Evolutionary conservation across 2,329 filamentous ascomycete species (phyloP), one percentile per base, ranked within the genome.

Genomic region (Trichothecium sympodiale): DNA sequence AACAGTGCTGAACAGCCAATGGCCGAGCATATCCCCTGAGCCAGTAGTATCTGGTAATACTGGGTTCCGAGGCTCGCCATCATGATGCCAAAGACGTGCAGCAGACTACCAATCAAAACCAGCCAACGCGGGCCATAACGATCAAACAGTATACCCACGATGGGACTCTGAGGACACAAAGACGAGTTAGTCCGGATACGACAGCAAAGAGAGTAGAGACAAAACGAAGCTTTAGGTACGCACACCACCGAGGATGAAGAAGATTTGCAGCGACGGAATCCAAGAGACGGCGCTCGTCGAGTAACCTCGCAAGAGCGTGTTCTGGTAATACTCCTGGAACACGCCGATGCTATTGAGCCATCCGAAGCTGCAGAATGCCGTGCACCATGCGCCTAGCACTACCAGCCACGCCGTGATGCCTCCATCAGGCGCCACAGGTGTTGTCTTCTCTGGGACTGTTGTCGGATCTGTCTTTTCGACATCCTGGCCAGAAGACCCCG

Each of bases 141-240:
- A 46, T 84, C 80, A 44, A 69, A 81, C 0, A 79, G 38, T 23
- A 62, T 67, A 3, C 80, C 80, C n/a, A 77, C 66, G 7, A 83
- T 46, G 0, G 76, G 74, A 0, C 77, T 76, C 42, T 67, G 15
- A 13, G 7, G 5, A 17, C 3, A 17, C 8, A 15, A 17, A 26
- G 3, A 8, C 7, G 15, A 8, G 38, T 40, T 10, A 45, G 35
- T 31, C 31, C 25, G 29, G n/a, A n/a, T n/a, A n/a, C n/a, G n/a
- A n/a, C n/a, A n/a, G n/a, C n/a, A n/a, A 15, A 29, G 28, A 27
- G 15, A 39, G 14, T 12, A 18, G 29, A 8, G 17, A 20, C 29
- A 28, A 25, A n/a, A n/a, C n/a, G n/a, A n/a, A n/a, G n/a, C n/a
- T n/a, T 25, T 9, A 13, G 45, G 8, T 14, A 37, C 52, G 43